Conservation (phyloP, 345 rosid species). For the Draba incana region DNA sequence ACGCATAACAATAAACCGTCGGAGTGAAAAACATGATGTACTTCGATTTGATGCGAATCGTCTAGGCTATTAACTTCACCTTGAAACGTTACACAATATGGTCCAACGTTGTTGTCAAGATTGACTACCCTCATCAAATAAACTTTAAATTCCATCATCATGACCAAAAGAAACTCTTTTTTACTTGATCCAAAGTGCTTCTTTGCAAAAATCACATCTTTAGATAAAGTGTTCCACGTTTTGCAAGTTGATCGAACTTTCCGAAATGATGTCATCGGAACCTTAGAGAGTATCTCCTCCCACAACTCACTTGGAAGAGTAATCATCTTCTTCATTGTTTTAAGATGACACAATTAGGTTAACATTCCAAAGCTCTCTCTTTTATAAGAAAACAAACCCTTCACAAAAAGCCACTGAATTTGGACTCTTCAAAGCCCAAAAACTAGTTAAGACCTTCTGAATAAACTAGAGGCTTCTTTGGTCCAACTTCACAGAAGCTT, state of each 20-base stretch:
- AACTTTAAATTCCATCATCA: too few relatives aligned
- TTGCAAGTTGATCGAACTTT: not conserved
- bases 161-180: too few relatives aligned
- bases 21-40: too few relatives aligned
- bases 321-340: not conserved
- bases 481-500: conserved; percentile 17
- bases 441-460: not conserved
- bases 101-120: too few relatives aligned
- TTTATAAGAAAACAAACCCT: too few relatives aligned
- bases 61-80: too few relatives aligned
- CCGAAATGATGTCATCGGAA: not conserved
- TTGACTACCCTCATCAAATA: too few relatives aligned
- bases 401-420: not conserved
- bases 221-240: not conserved
- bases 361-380: not conserved
- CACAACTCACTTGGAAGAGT: not conserved
- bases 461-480: not conserved
- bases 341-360: not conserved
- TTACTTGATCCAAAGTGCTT: too few relatives aligned
- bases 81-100: too few relatives aligned
- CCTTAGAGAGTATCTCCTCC: not conserved
- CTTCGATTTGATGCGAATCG: too few relatives aligned
- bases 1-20: too few relatives aligned
- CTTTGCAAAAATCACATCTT: not conserved
- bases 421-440: not conserved